Base-by-base conservation (phyloP, 2,329 filamentous ascomycete genomes). In the Penicillium sp. region DNA sequence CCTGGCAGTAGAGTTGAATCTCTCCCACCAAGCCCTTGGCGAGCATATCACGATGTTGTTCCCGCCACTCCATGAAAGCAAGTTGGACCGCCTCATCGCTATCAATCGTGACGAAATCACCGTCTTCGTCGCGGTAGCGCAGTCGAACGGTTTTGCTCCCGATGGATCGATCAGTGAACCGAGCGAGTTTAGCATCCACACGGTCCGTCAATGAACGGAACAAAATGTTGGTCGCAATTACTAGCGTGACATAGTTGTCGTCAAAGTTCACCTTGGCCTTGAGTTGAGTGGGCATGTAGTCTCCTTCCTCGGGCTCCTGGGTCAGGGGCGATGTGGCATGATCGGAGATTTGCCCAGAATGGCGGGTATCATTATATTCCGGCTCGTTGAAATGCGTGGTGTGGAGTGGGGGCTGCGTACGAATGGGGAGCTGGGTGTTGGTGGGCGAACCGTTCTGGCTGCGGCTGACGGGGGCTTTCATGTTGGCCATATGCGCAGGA, bases 231-330 rank as follows among this genome's bases (percentile, higher is more conserved):
- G 91, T 95, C 32, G 91, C 89, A 40, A 96, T 95, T 11, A 99
- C 93, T n/a, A 99, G 82, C 1, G 93, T 97, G 57, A 97, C 89
- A 65, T 95, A 95, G 69, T 92, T 94, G 45, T 89, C 89, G 44
- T 94, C 90, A 70, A 90, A 95, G 69, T 93, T 93, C 55, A 99
- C 92, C 72, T 95, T 96, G 49, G 97, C 92, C 76, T 97, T 97
- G 50, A 99, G 82, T 69, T 97, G 94, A 8, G 89, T 92, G 69
- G 72, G 81, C 69, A 81, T 80, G 55, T 66, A 78, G 69, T 82
- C 58, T 14, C 54, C 58, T 67, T 72, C 46, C 26, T 71, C 73
- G 2, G 66, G 65, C 37, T 72, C 71, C 46, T 70, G 65, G 49
- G 61, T 69, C 51, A 73, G 56, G n/a, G 72, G 69, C 16, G 73